These are phyloP conservation scores for Cicer yamashitae DNA, from an alignment of 306 rosid species.

Conservation along the genomic window DNA sequence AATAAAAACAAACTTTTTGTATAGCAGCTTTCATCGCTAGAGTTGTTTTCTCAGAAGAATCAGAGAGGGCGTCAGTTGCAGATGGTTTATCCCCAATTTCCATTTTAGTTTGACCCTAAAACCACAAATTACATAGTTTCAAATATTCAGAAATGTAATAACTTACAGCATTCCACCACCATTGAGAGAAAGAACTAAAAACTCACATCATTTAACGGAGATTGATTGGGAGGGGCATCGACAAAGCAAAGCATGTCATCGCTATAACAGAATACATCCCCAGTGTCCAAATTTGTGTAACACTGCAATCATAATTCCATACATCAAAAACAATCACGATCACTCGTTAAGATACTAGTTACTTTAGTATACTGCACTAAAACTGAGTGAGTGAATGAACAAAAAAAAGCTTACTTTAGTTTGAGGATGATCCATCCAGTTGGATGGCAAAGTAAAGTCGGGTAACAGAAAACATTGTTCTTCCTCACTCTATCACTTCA, in stretches of 20 bases:
- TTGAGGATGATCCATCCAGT: neutral
- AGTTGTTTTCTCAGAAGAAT: neutral
- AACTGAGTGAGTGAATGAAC: neutral
- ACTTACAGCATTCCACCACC: neutral
- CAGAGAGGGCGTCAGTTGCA: neutral
- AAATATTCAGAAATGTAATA: neutral
- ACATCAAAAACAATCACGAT: neutral
- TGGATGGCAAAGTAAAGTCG: neutral
- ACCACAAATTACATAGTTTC: slow-evolving; percentile 8
- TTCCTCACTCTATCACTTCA: too few relatives aligned
- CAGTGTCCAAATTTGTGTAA: neutral
- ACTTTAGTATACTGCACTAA: neutral
- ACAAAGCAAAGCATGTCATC: neutral
- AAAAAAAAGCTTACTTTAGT: neutral
- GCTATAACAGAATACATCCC: neutral
- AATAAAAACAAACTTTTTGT: too few relatives aligned
- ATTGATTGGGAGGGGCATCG: neutral
- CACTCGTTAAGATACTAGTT: neutral
- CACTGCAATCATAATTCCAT: neutral
- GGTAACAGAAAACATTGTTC: too few relatives aligned
- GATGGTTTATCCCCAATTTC: neutral
- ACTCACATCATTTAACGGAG: neutral
- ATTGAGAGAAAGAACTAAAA: neutral
- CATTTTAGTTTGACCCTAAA: neutral
- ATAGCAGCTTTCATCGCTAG: neutral